Conservation (phyloP, 1,139 yeast genomes). For the Debaryomyces singareniensis region DNA sequence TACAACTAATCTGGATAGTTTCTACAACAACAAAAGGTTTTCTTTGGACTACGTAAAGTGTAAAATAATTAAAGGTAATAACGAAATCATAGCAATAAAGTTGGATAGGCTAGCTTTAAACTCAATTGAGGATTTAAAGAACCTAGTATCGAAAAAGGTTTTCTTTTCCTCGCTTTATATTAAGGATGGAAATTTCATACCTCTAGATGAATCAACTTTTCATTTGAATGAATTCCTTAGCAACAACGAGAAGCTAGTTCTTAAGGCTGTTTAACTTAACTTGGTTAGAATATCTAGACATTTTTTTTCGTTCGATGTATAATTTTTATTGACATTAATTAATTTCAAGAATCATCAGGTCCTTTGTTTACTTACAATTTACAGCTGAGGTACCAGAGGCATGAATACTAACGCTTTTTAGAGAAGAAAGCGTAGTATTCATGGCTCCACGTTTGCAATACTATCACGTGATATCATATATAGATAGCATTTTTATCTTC, state of each 20-base stretch:
- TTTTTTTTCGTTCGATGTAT: too few relatives aligned
- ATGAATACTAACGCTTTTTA: too few relatives aligned
- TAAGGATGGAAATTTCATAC: slow-evolving; percentile 17
- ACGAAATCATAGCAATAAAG: slow-evolving; percentile 23
- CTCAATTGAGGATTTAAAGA: slow-evolving; percentile 22
- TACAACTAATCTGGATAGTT: background rate
- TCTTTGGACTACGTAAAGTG: slow-evolving; percentile 15
- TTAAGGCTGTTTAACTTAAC: slow-evolving; percentile 12
- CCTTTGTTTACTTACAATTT: too few relatives aligned
- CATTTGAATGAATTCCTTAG: slow-evolving; percentile 18
- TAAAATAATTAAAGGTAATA: slow-evolving; percentile 22
- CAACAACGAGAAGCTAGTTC: slow-evolving; percentile 14
- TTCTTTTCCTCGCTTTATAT: slow-evolving; percentile 23
- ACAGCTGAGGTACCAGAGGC: too few relatives aligned
- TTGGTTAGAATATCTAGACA: too few relatives aligned
- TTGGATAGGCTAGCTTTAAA: slow-evolving; percentile 20
- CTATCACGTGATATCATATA: too few relatives aligned
- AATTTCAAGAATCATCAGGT: too few relatives aligned
- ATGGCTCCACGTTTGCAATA: too few relatives aligned
- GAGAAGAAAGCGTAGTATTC: too few relatives aligned
- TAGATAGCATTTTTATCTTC: too few relatives aligned
- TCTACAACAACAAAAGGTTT: background rate
- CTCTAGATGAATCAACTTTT: slow-evolving; percentile 20
- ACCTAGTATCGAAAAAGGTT: slow-evolving; percentile 19
- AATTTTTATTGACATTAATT: too few relatives aligned